Base-by-base conservation (phyloP, 352 stramenopile species). In the Aphanomyces euteiches region DNA sequence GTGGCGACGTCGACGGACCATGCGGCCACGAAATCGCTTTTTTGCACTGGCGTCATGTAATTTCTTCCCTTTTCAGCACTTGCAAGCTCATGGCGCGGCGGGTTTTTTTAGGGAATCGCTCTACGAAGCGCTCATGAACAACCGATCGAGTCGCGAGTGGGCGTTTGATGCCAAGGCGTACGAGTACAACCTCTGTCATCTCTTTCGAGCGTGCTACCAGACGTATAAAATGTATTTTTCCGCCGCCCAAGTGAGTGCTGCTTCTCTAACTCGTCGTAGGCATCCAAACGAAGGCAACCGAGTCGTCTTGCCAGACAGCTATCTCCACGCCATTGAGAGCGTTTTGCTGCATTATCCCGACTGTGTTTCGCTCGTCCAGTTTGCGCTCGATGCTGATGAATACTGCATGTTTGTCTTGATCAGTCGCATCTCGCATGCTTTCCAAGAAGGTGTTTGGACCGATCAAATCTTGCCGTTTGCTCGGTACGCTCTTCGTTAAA, bases 91-190 rank as follows among this genome's bases (percentile, higher is more conserved):
- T 28, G 28, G 28, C 28, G 28, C 28, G 28, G 28, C 40, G n/a
- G n/a, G 15, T 50, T n/a, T 28, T 48, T 12, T 3, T 63, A 67
- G 59, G 59, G 59, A 67, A 36, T 67, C 59, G 59, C 43, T 67
- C 13, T 67, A 67, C 59, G 59, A 67, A 56, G 59, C 59, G 39
- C 10, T 67, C 36, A 48, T 67, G 39, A 67, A 67, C 59, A 37
- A 67, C 6, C 41, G 43, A 15, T 56, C 59, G 19, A 67, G 59
- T 34, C 59, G 59, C 59, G 59, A 56, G 12, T 39, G 28, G 19
- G 19, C 43, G 4, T 54, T 67, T 21, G 28, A 66, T 34, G 57
- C 59, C n/a, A 5, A 34, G 4, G n/a, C 43, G n/a, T 36, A 56
- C 43, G 59, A 56, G n/a, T 7, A 41, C 4, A 50, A 21, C 17